Evolutionary conservation across 805 yeast species (phyloP).

Genomic region (Lachancea meyersii): DNA sequence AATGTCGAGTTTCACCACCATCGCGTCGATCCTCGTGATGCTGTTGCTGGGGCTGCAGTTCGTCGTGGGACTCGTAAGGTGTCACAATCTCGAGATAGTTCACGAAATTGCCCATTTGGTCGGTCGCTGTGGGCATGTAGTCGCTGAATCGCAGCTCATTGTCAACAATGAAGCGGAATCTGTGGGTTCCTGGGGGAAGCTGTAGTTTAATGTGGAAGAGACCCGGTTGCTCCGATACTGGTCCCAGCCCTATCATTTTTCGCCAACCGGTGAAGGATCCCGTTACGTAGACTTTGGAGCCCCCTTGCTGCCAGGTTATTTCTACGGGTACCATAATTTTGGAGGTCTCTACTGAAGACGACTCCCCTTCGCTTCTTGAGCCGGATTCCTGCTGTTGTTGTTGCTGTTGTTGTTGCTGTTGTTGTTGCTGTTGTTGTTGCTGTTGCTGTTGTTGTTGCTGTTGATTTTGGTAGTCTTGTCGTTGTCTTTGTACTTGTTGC

Average conservation of each 20-base stretch:
- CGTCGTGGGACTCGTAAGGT: constrained; percentile 28
- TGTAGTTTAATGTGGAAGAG: constrained; percentile 62
- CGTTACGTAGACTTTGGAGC: constrained; percentile 87
- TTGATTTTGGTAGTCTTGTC: background rate
- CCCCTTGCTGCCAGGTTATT: constrained; percentile 94
- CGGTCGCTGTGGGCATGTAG: constrained; percentile 91
- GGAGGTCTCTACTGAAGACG: background rate
- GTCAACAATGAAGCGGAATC: constrained; percentile 90
- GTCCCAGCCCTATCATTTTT: constrained; percentile 83
- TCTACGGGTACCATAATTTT: constrained; percentile 46
- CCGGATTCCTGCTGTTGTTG: background rate
- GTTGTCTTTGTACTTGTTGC: constrained; percentile 2
- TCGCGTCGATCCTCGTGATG: background rate
- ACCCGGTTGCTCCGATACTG: constrained; percentile 32
- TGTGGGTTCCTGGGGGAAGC: constrained; percentile 84
- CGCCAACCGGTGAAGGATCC: constrained; percentile 99
- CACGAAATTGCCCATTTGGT: constrained; percentile 92
- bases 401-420: background rate
- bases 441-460: constrained; percentile 3
- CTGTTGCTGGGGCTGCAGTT: constrained; percentile 18
- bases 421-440: constrained; percentile 2
- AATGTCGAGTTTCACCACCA: background rate
- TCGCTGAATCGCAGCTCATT: constrained; percentile 87
- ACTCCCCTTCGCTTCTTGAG: constrained; percentile 1
- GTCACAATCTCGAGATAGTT: constrained; percentile 72